Evolutionary conservation across 768 basidiomycete species (phyloP).

Genomic region (Phlebiopsis flavidoalba): DNA sequence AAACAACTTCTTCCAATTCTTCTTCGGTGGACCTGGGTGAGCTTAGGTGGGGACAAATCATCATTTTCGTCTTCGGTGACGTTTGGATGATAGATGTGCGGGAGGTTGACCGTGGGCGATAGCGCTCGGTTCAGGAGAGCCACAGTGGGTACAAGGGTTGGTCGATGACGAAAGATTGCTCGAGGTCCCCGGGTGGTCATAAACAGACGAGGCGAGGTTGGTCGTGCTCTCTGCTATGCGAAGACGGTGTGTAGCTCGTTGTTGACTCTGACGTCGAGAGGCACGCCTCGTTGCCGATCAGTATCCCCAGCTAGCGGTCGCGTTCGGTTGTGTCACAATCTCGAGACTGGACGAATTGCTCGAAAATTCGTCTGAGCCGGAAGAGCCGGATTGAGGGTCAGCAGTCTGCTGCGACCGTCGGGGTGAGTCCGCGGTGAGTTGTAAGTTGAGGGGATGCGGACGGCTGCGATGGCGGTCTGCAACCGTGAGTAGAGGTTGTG

Average conservation of each 20-base stretch:
- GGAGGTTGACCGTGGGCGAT: conserved; percentile 8
- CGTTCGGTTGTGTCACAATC: conserved; percentile 41
- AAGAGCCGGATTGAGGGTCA: conserved; percentile 13
- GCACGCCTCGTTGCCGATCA: conserved; percentile 38
- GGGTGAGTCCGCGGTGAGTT: too few relatives aligned
- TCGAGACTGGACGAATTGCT: conserved; percentile 36
- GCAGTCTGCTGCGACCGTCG: neutral
- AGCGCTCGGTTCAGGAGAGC: conserved; percentile 14
- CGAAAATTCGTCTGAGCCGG: conserved; percentile 36
- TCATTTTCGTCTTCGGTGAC: neutral
- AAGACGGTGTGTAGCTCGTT: conserved; percentile 20
- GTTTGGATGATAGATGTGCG: neutral
- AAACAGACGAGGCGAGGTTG: neutral
- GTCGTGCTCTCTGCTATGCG: conserved; percentile 2
- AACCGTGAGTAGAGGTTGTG: neutral
- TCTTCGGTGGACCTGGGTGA: conserved; percentile 3
- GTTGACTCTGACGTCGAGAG: conserved; percentile 35
- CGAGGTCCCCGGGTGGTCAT: neutral
- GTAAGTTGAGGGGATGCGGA: conserved; percentile 2
- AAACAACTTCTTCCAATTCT: conserved; percentile 11
- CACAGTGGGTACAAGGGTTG: conserved; percentile 18
- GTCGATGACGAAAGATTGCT: neutral
- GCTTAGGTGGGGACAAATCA: conserved; percentile 3
- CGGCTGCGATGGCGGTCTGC: neutral
- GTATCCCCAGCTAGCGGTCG: conserved; percentile 37